phyloP scores from a whole-genome alignment of 2,329 filamentous ascomycete species.

The Fusarium drepaniforme region DNA sequence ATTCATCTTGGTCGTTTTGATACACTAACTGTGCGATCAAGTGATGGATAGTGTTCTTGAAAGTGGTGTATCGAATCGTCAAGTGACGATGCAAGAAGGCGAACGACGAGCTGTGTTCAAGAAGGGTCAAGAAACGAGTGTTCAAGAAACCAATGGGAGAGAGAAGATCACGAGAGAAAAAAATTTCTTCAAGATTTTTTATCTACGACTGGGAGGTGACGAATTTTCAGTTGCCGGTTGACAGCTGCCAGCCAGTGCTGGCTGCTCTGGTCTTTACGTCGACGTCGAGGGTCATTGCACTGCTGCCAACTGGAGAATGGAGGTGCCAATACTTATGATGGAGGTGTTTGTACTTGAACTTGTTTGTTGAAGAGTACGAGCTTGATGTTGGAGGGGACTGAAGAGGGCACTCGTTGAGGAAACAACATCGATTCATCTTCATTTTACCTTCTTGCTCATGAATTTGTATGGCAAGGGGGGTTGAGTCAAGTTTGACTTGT shows the following conservation, averaged over 20 bases:
- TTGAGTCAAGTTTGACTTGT: neutral
- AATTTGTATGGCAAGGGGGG: no score
- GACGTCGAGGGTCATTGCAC: neutral
- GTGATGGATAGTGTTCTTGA: neutral
- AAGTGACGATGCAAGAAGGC: neutral
- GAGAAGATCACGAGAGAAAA: neutral
- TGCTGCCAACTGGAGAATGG: neutral
- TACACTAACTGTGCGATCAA: neutral
- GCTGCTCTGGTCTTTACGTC: neutral
- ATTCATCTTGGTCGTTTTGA: neutral
- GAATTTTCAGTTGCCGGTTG: neutral
- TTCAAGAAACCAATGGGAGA: neutral
- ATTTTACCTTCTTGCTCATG: neutral
- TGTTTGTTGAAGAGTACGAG: neutral
- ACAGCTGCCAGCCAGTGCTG: slow-evolving; percentile 5
- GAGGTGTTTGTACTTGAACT: neutral
- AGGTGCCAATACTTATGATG: neutral
- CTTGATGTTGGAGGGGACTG: neutral
- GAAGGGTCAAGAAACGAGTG: neutral
- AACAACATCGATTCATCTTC: neutral
- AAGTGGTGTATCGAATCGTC: neutral
- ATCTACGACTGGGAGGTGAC: neutral
- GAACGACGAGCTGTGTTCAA: neutral
- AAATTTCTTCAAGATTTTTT: neutral
- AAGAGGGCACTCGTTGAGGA: neutral